Base-by-base conservation (phyloP, 1,284 basidiomycete species). In the Fereydounia khargensis region DNA sequence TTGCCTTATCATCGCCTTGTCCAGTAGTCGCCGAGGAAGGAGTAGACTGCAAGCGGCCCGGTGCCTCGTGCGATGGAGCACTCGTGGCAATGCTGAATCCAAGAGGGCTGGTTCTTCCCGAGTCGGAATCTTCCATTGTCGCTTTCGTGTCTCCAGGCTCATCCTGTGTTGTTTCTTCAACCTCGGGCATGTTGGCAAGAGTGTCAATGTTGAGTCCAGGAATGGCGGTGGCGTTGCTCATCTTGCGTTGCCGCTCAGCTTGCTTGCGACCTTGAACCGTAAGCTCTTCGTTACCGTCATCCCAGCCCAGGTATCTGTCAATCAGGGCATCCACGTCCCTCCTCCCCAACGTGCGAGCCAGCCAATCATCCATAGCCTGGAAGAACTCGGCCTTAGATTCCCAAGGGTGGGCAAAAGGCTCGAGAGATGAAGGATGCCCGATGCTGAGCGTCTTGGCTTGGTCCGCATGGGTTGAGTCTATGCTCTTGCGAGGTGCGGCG, bases 391-490 rank as follows among this genome's bases (percentile, higher is more conserved):
- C 51, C 24, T 60, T 51, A 6, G 39, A 37, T 47, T 52, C 46
- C 53, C 47, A 62, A 1, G 62, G 62, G 40, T 61, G 62, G 6
- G 54, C 54, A 22, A 56, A 65, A 17, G 57, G 61, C 35, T 50
- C 42, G 21, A 53, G 38, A 11, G 58, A 47, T 9, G 44, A 42
- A 1, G 47, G 54, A 13, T 58, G 43, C 16, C 55, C 50, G 32
- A 52, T 53, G 2, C 45, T 44, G 14, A 54, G 52, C 0, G 14
- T 14, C 58, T 32, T 24, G 52, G 39, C 10, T 4, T 39, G 22
- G 24, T n/a, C 36, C 28, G 19, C 19, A 2, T 34, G 16, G 23
- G 7, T 7, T n/a, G 9, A 36, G 24, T 61, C 60, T 41, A 47
- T 42, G 6, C 19, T 24, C 13, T 32, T 4, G 25, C 52, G 4